Evolutionary conservation across 2,329 filamentous ascomycete species (phyloP).

Genomic region (Xylaria sp.): DNA sequence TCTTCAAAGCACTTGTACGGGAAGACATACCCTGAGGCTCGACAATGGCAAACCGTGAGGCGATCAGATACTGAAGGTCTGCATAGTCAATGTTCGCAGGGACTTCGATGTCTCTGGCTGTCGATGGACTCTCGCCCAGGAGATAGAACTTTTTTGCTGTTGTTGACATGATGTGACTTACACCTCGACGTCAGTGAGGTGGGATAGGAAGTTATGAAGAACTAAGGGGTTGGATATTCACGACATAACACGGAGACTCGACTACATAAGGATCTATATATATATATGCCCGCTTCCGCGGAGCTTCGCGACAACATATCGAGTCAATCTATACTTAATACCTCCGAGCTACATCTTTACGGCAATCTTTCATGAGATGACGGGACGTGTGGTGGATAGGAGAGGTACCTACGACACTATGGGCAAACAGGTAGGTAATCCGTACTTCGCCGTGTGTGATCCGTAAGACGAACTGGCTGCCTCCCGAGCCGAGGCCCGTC

Average conservation of each 20-base stretch:
- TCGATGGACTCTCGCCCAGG: conserved; percentile 36
- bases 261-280: background rate
- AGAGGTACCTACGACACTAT: no score
- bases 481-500: no score
- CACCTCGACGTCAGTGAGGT: background rate
- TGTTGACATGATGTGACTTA: conserved; percentile 30
- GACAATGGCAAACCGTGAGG: conserved; percentile 41
- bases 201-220: background rate
- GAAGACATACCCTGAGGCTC: conserved; percentile 35
- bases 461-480: no score
- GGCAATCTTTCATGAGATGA: no score
- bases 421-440: no score
- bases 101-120: conserved; percentile 36
- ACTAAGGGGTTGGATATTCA: background rate
- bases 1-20: background rate
- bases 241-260: background rate
- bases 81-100: conserved; percentile 33
- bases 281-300: background rate
- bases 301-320: background rate
- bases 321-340: no score
- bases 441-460: no score
- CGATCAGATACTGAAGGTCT: conserved; percentile 36
- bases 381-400: no score
- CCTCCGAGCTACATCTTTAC: no score
- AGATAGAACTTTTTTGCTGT: conserved; percentile 39